Base-by-base conservation (phyloP, 768 basidiomycete genomes). In the Hirschioporus abietinus region DNA sequence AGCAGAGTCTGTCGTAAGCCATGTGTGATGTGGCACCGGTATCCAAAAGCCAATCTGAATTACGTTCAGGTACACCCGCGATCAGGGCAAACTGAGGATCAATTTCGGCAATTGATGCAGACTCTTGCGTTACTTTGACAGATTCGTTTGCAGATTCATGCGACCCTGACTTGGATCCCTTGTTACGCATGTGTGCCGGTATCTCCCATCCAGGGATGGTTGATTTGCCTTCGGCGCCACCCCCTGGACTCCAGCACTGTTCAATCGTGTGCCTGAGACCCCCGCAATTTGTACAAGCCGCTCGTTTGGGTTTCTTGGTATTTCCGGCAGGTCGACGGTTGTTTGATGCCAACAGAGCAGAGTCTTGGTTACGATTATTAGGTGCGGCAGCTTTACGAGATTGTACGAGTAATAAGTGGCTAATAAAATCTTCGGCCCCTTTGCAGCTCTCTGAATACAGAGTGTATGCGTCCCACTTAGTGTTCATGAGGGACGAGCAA, bases 21-120 rank as follows among this genome's bases (percentile, higher is more conserved):
- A 70, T 77, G 63, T 74, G 70, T 30, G 75, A 69, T 15, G 63
- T 72, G 0, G 75, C 73, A 7, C 72, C 75, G 20, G 72, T 73
- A 60, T 76, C 71, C 4, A 63, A 35, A 20, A 57, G 52, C 63
- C 60, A 61, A 18, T 61, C 17, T 12, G 60, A 9, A 15, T 17
- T 25, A 18, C 24, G 10, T 15, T 61, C 9, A 3, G 24, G 5
- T 7, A 3, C 17, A 9, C 9, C 6, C 23, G 60, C 23, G 1
- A 24, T 2, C 23, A 61, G 1, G 4, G 25, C 60, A 34, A 61
- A 61, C 20, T 25, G 15, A 25, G 23, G 1, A 34, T 25, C 25
- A 23, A 59, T 26, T 59, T 59, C n/a, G 7, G 20, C 58, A 59
- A n/a, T 59, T 3, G 58, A n/a, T 3, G 60, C 17, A 4, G 60